phyloP scores from a whole-genome alignment of 2,329 filamentous ascomycete species.

The Pseudogymnoascus pannorum region DNA sequence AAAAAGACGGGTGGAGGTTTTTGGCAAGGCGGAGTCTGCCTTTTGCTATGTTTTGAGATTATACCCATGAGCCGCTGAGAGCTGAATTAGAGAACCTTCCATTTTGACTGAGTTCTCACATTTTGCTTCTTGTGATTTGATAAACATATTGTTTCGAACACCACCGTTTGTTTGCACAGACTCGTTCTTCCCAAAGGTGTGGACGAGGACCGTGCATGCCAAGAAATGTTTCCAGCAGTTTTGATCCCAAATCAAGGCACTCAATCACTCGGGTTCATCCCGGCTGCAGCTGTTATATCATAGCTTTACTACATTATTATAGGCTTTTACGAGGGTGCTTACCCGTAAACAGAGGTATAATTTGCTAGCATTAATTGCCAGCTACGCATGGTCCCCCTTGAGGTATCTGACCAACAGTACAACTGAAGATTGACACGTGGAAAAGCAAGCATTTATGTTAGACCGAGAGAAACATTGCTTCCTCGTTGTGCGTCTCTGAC shows the following conservation, averaged over 20 bases:
- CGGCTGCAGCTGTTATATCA: not conserved
- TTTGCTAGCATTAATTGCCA: not conserved
- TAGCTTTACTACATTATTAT: not conserved
- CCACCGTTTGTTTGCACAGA: not conserved
- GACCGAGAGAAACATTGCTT: not conserved
- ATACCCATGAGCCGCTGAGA: slow-evolving; percentile 2
- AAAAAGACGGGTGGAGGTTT: not conserved
- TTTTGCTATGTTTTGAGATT: slow-evolving; percentile 8
- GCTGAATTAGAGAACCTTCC: slow-evolving; percentile 7
- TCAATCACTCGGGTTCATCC: not conserved
- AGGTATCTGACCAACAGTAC: not conserved
- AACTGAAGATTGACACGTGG: not conserved
- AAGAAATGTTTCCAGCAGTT: not conserved
- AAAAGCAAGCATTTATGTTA: not conserved
- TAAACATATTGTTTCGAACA: not conserved
- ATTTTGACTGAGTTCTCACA: not conserved
- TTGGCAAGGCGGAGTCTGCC: slow-evolving; percentile 2
- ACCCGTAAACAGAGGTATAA: not conserved
- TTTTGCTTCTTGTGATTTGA: not conserved
- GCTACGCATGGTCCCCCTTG: too few relatives aligned
- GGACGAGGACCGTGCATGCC: not conserved
- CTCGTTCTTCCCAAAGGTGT: not conserved
- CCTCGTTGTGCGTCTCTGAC: not conserved
- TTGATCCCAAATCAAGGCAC: not conserved
- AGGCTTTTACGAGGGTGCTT: not conserved